Base-by-base conservation (phyloP, 2,329 filamentous ascomycete genomes). In the Paramyrothecium sp. region DNA sequence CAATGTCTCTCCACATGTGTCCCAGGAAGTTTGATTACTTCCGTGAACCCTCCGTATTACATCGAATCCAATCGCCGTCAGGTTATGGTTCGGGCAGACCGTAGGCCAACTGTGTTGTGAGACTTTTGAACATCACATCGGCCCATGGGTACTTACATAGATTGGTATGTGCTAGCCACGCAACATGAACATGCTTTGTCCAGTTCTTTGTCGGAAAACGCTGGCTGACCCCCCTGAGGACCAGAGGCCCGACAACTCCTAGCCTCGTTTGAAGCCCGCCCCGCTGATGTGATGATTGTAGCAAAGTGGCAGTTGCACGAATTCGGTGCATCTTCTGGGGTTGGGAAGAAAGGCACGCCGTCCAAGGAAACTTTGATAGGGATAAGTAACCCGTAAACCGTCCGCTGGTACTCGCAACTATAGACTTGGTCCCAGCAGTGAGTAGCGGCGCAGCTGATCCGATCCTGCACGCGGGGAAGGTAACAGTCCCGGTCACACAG, bases 381-480 rank as follows among this genome's bases (percentile, higher is more conserved):
- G 12, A 3, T n/a, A 16, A 23, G 16, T 16, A 56, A 19, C 7
- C 54, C 54, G 7, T 17, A 19, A 10, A 54, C 54, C 12, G 50
- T 54, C 11, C 19, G 19, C 23, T 56, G 54, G 46, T 58, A 58
- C n/a, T 54, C 54, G 51, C 56, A 58, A 46, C 54, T 58, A 22
- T 56, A 58, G 10, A 58, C 54, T 44, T 58, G 13, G 34, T 56
- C 50, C 56, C 56, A 60, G 50, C 58, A 60, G 47, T 54, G 48
- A 3, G 48, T 49, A 20, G 44, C 33, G 20, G 57, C 51, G 22
- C 57, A 58, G 34, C 47, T 41, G 22, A 58, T 41, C 19, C 33
- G 41, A 7, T 26, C 23, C 21, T 10, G 26, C 34, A 30, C 46
- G 49, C 16, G 53, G 10, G 52, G 53, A 53, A 10, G 38, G 12